A percentile compares a stretch with the other conserved stretches of the same genome.
These are phyloP conservation scores for Pezicula rhizophila DNA, from an alignment of 2,329 filamentous ascomycete genomes.

Conservation along the genomic window DNA sequence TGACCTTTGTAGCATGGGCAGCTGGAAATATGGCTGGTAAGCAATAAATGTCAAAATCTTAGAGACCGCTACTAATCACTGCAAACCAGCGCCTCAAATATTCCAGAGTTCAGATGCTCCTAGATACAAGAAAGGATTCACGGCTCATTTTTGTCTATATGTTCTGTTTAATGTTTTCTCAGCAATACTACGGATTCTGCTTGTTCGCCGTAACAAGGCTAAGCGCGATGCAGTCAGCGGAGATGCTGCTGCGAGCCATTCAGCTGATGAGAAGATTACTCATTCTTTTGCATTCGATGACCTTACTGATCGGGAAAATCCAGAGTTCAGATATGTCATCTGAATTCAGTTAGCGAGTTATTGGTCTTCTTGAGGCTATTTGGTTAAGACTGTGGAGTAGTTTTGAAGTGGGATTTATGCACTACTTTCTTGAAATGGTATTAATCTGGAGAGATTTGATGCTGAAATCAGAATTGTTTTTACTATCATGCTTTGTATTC, in stretches of 20 bases:
- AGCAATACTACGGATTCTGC: conserved; percentile 18
- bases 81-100: conserved; percentile 17
- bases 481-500: too few relatives aligned
- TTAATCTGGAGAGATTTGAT: too few relatives aligned
- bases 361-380: too few relatives aligned
- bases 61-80: conserved; percentile 8
- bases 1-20: conserved; percentile 53
- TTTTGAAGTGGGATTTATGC: too few relatives aligned
- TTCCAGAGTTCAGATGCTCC: conserved; percentile 15
- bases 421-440: too few relatives aligned
- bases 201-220: conserved; percentile 19
- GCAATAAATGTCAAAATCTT: conserved; percentile 21
- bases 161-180: conserved; percentile 28
- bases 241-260: not conserved
- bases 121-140: conserved; percentile 26
- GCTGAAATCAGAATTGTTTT: too few relatives aligned
- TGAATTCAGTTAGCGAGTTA: not conserved
- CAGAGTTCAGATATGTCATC: conserved; percentile 13
- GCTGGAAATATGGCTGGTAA: conserved; percentile 48
- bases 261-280: not conserved
- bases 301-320: conserved; percentile 24
- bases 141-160: conserved; percentile 30
- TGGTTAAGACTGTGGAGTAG: too few relatives aligned
- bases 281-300: conserved; percentile 1
- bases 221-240: conserved; percentile 7